Evolutionary conservation across 768 basidiomycete genomes (phyloP), one percentile per base, ranked within the genome.

Genomic region (Suillus cothurnatus): DNA sequence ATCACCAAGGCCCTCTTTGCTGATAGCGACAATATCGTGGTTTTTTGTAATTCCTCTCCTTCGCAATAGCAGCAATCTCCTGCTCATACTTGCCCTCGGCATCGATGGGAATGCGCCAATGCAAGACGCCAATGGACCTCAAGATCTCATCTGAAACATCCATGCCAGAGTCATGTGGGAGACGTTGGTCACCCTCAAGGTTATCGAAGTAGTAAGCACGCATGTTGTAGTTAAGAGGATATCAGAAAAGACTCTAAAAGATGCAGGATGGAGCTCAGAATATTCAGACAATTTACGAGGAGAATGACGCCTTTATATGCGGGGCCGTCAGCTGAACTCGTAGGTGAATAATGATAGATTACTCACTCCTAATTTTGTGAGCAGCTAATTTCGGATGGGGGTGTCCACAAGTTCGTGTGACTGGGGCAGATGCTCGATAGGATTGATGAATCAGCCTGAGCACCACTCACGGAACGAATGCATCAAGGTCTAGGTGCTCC

Each of bases 21-120:
- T 89, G 4, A 93, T 87, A 69, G 89, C 87, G 70, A 95, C 89
- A 64, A 80, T 81, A 72, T 96, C 94, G 66, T 91, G 80, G 77
- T 93, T 94, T 78, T n/a, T 92, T 93, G 82, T 96, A 95, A 36
- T 84, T 85, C 36, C 87, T 76, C 77, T 91, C 84, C 66, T 80
- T 80, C 2, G 93, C 91, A 58, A 96, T 77, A 14, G 68, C 80
- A 69, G 93, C 79, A 71, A 91, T 73, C 73, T 84, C 78, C 12
- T 76, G 70, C 71, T 89, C 84, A 67, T 90, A 82, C 0, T 82
- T 69, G 9, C 62, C 69, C 11, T 59, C 50, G 31, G 67, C 82
- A 6, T 88, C 85, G n/a, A 91, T 81, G 0, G 91, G 88, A 64
- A 93, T 86, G 26, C 77, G 74, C 86, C 88, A 89, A 74, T 86